Evolutionary conservation across 352 stramenopile species (phyloP).

Genomic region (Phytophthora colocasiae): DNA sequence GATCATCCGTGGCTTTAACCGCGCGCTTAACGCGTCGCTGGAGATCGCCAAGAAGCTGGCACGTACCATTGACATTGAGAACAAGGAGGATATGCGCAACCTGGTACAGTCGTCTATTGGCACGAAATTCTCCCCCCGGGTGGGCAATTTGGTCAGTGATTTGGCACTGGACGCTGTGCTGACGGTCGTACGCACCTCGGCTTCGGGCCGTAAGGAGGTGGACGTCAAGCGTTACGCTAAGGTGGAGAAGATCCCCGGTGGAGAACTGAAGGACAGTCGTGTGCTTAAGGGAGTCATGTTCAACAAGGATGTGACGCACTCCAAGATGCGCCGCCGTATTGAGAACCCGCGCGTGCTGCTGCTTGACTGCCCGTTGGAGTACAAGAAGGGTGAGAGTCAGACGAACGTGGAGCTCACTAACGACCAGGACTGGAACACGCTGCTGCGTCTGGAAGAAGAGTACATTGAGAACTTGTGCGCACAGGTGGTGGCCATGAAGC

Average conservation of each 20-base stretch:
- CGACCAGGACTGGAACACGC: constrained; percentile 98
- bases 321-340: constrained; percentile 98
- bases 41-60: constrained; percentile 95
- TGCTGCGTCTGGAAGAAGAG: constrained; percentile 99
- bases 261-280: constrained; percentile 94
- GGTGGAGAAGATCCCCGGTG: constrained; percentile 99
- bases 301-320: constrained; percentile 99
- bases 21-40: constrained; percentile 86
- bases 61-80: constrained; percentile 94
- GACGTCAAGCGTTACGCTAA: constrained; percentile 99
- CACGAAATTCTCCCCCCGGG: constrained; percentile 98
- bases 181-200: constrained; percentile 92
- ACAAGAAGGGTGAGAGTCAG: constrained; percentile 99
- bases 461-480: constrained; percentile 99
- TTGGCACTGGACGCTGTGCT: constrained; percentile 98
- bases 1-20: constrained; percentile 97
- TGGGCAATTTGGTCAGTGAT: constrained; percentile 97
- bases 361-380: constrained; percentile 99
- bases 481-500: constrained; percentile 98
- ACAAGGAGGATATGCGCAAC: constrained; percentile 95
- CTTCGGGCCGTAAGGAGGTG: constrained; percentile 94
- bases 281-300: constrained; percentile 99
- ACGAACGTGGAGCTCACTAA: constrained; percentile 99
- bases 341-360: constrained; percentile 99
- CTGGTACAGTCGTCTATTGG: constrained; percentile 97